These are phyloP conservation scores for Scenedesmus sp. DNA, from an alignment of 163 green algal genomes.

Conservation along the genomic window DNA sequence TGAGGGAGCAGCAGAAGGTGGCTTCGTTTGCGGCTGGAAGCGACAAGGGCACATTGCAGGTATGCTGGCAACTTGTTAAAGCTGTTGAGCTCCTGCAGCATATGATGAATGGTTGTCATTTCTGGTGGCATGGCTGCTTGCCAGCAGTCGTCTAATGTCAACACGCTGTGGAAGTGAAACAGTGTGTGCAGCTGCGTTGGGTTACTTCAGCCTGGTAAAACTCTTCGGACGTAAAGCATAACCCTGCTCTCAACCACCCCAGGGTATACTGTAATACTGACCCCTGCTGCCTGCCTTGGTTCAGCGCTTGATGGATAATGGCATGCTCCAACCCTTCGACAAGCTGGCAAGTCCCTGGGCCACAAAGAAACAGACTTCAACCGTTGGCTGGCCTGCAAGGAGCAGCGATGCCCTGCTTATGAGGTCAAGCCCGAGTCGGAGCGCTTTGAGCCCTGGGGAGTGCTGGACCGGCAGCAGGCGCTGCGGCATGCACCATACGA, in stretches of 20 bases:
- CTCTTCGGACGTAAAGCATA: too few species aligned
- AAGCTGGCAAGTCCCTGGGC: neutral
- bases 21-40: neutral
- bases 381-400: neutral
- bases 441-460: constrained; percentile 14
- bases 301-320: neutral
- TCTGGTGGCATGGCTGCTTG: too few species aligned
- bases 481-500: constrained; percentile 7
- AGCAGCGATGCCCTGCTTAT: neutral
- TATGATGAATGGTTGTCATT: too few species aligned
- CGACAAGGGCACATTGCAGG: neutral
- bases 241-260: too few species aligned
- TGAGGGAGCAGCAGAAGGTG: neutral
- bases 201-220: too few species aligned
- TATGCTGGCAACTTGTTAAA: neutral
- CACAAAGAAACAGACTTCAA: neutral
- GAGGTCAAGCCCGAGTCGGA: neutral
- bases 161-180: too few species aligned
- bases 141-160: too few species aligned
- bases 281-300: neutral
- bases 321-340: neutral
- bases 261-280: neutral
- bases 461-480: neutral
- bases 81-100: neutral
- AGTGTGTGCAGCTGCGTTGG: too few species aligned